Base-by-base conservation (phyloP, 1,139 yeast genomes). In the Nakaseomyces glabratus region DNA sequence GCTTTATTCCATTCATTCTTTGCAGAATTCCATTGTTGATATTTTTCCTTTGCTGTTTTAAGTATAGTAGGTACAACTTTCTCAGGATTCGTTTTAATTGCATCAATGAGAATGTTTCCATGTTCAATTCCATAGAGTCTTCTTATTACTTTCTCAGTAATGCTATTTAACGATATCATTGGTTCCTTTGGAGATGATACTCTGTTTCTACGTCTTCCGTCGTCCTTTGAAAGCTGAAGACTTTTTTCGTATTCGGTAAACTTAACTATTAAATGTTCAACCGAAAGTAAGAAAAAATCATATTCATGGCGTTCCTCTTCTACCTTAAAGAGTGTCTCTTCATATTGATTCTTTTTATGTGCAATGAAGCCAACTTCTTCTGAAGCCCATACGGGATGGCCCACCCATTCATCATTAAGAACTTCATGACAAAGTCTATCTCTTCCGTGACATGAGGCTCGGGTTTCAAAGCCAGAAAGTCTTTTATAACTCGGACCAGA, bases 301-400 rank as follows among this genome's bases (percentile, higher is more conserved):
- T 86, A 88, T 56, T 88, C 97, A 48, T 85, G 93, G 49, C 97
- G 75, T 60, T 88, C 97, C 58, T 88, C 97, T 61, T 90, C 98
- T 40, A 88, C 86, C 55, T 93, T 81, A 64, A 86, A 88, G 42
- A 93, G 65, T 37, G 90, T 84, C 60, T 90, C 98, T 61, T 90
- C 98, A 57, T 88, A 90, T 61, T 90, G 98, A 55, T 93, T 90
- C 60, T 93, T 90, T 49, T 97, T 76, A 59, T 93, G 98, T 12
- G 98, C 95, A 55, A 90, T 88, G 54, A 88, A 90, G 0, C 98
- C 98, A 16, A 95, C 84, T 57, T 93, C 98, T 60, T 90, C 98
- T 1, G 97, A 88, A 1, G 97, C 98, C 98, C 98, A 93, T 5
- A 95, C 93, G 24, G 99, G 99, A 60, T 88, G 97, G 2, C 96